phyloP scores from a whole-genome alignment of 805 yeast species.

The Candida multigemmis region DNA sequence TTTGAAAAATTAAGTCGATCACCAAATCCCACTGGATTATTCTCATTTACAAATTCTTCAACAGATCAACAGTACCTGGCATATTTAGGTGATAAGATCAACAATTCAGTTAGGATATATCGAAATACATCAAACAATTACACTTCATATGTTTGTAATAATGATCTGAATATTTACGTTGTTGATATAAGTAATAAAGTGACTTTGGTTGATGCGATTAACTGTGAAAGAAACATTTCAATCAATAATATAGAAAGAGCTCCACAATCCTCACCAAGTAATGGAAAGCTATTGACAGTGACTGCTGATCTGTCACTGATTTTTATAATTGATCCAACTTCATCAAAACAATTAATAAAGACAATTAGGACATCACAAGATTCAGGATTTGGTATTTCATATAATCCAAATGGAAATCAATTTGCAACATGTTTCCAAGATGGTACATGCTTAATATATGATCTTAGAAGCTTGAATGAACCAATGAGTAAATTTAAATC shows the following conservation, averaged over 20 bases:
- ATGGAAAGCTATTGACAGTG: constrained; percentile 27
- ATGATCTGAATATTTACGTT: constrained; percentile 64
- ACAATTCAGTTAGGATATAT: constrained; percentile 63
- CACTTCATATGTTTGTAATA: constrained; percentile 68
- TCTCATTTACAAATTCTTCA: constrained; percentile 46
- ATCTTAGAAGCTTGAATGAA: constrained; percentile 48
- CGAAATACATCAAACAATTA: constrained; percentile 28
- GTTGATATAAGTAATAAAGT: constrained; percentile 45
- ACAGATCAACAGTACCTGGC: too few species aligned
- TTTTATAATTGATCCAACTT: constrained; percentile 42
- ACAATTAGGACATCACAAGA: constrained; percentile 55
- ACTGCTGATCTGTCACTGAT: constrained; percentile 75
- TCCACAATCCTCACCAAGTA: constrained; percentile 32
- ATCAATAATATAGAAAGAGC: constrained; percentile 67
- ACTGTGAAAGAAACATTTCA: constrained; percentile 49
- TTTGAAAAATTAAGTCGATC: constrained; percentile 24
- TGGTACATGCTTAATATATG: constrained; percentile 73
- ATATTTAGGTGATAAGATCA: constrained; percentile 74
- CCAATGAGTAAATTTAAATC: constrained; percentile 52
- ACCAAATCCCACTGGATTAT: constrained; percentile 66
- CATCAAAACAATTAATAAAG: constrained; percentile 14
- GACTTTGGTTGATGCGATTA: too few species aligned
- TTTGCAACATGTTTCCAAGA: constrained; percentile 82
- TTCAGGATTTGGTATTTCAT: constrained; percentile 76
- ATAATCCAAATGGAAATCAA: constrained; percentile 62